These are phyloP conservation scores for Beauveria scarabaeidicola DNA, from an alignment of 2,329 filamentous ascomycete species.

Conservation along the genomic window DNA sequence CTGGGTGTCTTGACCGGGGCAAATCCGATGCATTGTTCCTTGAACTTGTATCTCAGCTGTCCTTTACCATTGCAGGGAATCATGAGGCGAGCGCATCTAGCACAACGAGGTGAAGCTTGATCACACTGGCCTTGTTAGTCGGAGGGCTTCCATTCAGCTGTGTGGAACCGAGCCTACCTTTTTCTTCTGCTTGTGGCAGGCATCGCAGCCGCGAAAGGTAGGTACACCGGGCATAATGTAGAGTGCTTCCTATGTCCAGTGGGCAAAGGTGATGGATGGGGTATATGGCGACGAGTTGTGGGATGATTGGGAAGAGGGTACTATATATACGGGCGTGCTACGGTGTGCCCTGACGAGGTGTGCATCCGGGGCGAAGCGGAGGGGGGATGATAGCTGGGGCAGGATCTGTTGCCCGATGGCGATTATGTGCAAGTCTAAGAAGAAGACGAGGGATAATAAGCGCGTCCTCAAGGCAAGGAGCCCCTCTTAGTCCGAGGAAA, in stretches of 20 bases:
- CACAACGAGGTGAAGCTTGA: slow-evolving; percentile 33
- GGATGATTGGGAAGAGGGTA: background rate
- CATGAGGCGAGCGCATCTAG: slow-evolving; percentile 35
- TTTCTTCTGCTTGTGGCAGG: slow-evolving; percentile 44
- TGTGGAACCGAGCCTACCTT: slow-evolving; percentile 29
- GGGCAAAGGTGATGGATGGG: background rate
- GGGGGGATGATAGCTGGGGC: background rate
- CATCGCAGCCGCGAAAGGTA: slow-evolving; percentile 40
- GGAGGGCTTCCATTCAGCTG: background rate
- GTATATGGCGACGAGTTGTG: background rate
- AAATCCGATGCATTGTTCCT: slow-evolving; percentile 22
- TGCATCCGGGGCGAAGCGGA: background rate
- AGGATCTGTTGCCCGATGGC: background rate
- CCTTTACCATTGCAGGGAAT: slow-evolving; percentile 38
- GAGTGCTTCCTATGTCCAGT: background rate
- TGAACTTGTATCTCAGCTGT: slow-evolving; percentile 40
- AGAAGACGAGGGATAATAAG: background rate
- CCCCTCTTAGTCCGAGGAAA: slow-evolving; percentile 10
- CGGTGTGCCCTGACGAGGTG: background rate
- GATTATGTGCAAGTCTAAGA: background rate
- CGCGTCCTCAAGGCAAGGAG: background rate
- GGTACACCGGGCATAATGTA: slow-evolving; percentile 42
- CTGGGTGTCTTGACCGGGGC: background rate
- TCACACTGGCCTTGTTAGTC: slow-evolving; percentile 32
- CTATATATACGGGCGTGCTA: background rate